A percentile compares a stretch with the other conserved stretches of the same genome.
phyloP scores from a whole-genome alignment of 2,329 filamentous ascomycete species.

The Trichoderma atrobrunneum region DNA sequence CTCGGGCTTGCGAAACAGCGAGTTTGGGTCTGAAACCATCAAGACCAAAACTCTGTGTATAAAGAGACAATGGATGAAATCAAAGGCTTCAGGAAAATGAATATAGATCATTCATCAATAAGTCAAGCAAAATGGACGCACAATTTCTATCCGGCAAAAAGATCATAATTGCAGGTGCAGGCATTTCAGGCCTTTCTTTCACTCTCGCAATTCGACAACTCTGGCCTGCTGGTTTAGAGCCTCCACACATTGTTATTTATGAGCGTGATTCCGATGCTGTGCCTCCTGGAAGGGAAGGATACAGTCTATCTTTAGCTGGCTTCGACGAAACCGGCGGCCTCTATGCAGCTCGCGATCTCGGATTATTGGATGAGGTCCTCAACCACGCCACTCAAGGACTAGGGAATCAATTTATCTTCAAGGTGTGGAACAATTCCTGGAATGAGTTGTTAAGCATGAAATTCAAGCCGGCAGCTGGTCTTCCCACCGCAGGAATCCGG shows the following conservation, averaged over 20 bases:
- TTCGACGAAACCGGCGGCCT: conserved; percentile 30
- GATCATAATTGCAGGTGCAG: conserved; percentile 39
- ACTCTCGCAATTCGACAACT: conserved; percentile 35
- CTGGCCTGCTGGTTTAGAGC: conserved; percentile 29
- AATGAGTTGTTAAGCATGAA: background rate
- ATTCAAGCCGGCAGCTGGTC: background rate
- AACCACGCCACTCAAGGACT: conserved; percentile 23
- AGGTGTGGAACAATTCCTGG: background rate
- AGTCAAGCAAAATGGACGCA: background rate
- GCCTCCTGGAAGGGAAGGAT: conserved; percentile 30
- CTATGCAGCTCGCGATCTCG: conserved; percentile 34
- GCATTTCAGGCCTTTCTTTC: conserved; percentile 41
- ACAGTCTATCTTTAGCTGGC: conserved; percentile 34
- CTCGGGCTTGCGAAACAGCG: background rate
- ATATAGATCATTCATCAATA: background rate
- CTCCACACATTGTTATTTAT: conserved; percentile 35
- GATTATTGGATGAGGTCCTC: conserved; percentile 32
- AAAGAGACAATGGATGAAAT: background rate
- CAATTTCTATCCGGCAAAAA: conserved; percentile 34
- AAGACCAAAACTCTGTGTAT: background rate
- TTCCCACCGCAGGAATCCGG: background rate
- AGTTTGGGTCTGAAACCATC: background rate
- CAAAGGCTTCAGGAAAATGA: background rate
- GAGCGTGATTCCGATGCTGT: conserved; percentile 35
- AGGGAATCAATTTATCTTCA: background rate